Evolutionary conservation across 176 grass and related monocot genomes (phyloP), one percentile per base, ranked within the genome.

Genomic region (Oryza glaberrima): DNA sequence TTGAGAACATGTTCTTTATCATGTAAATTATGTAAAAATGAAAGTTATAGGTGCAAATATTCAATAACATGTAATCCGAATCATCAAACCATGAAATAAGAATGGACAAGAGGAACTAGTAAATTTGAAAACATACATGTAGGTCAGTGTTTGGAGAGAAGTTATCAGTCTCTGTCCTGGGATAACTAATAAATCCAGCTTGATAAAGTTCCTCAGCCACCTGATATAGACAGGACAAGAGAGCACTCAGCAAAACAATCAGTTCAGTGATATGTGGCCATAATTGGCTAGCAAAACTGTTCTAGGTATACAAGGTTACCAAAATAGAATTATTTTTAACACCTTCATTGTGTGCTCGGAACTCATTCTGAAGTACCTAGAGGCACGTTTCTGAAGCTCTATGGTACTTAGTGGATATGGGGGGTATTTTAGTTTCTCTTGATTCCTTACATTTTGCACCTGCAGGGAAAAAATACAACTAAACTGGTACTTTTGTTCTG

Each of bases 291-390:
- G 28, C 23, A 76, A 78, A 87, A 61, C 45, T 73, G 54, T 38
- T 45, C 49, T 61, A 13, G 71, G 51, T 56, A 85, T 79, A 82
- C 7, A 79, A 69, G 26, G 15, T 45, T 45, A 75, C 13, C 56
- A 84, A 88, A 49, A 82, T 32, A 10, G 11, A 81, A 17, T 45
- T 34, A 45, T 45, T 86, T 69, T 32, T 38, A 38, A 82, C 70
- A 98, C 96, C 93, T 98, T 98, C 96, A 98, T 98, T 23, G 93
- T 92, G 23, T 87, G 96, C 83, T 98, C 96, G 41, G 93, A 93
- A 84, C 93, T 94, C 96, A 98, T 93, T 83, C 93, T 98, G 76
- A 92, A 98, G 79, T 92, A 98, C 87, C 96, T 98, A 44, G 96
- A 98, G 86, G 96, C 96, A 47, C 93, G 91, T 92, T 98, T 98